Evolutionary conservation across 352 stramenopile species (phyloP), one percentile per base, ranked within the genome.

Genomic region (Pythium phragmitis): DNA sequence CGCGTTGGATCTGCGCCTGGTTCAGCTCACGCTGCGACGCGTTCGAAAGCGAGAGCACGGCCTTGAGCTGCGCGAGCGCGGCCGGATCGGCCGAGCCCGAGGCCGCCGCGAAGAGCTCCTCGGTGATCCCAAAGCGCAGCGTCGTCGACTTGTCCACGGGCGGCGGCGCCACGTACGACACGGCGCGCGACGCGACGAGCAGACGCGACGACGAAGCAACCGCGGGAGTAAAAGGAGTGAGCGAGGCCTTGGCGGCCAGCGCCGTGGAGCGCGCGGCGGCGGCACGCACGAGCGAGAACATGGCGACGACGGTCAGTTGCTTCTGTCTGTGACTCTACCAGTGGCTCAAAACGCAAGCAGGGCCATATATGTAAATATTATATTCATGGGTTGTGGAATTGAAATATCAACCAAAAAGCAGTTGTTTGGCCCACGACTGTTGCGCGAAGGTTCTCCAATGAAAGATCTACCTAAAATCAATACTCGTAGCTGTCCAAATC

Each of bases 11-110:
- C 68, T 92, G 79, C 45, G 82, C 80, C 71, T 95, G 74, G 78
- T 95, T 95, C 34, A 95, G 74, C 55, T 93, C 86, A 53, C 75
- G 81, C 73, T 95, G 84, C 60, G 82, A 88, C 42, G 86, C 86
- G 68, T 95, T 95, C 28, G 63, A 54, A 39, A 95, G 79, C 65
- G 77, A 87, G 48, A 95, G 75, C 58, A 90, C 82, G 21, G 79
- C 73, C 68, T 87, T 80, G 33, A 92, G 73, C 64, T 89, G 77
- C 62, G 36, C 58, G n/a, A 92, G 64, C 43, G 63, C 59, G 6
- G 52, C 57, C 30, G 48, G 63, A 48, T 77, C 66, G 37, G 76
- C 54, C 23, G 73, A 50, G 47, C 69, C 70, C 16, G 83, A 73
- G 21, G 72, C 69, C n/a, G 68, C 67, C 12, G 64, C 60, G 65